Evolutionary conservation across 805 yeast genomes (phyloP), one percentile per base, ranked within the genome.

Genomic region (Cyberlindnera mississippiensis): DNA sequence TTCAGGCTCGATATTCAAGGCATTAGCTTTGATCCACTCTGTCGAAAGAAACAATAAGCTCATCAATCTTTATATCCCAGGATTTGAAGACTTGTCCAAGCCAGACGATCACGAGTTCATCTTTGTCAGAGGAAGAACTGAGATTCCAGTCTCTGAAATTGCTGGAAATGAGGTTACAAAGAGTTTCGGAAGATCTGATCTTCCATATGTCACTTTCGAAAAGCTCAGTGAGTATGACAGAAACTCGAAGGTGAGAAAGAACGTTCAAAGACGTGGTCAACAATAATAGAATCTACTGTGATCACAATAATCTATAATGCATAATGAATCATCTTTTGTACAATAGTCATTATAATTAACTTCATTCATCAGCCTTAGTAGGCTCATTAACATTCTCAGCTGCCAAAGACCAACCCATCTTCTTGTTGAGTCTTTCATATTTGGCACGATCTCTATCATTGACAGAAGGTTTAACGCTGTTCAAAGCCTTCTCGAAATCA

Each of bases 381-480:
- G 40, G 38, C 18, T 45, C 50, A 37, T 53, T 35, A 28, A 27
- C 29, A 13, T 26, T 38, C 41, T 60, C 66, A 11, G 63, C 62
- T 26, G 71, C 60, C 41, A 68, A 64, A 28, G 77, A 78, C 89
- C 88, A 82, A 0, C 89, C 91, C 76, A 87, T 72, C 48, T 80
- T 72, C 59, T 76, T 82, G 51, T 82, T 85, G 56, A 88, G 65
- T 49, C 72, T 69, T 44, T 86, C 93, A 59, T 90, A 90, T 56
- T 82, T 85, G 32, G 68, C 53, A 48, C 96, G 74, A 57, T 90
- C 97, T 47, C 70, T 73, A 57, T 88, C 97, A 51, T 89, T 81
- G 5, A 91, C 99, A 60, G 95, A 85, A 1, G 98, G 97, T 48
- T 83, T 82, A 15, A 93, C 87, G 48, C 78, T 78, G 26, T 68